A percentile compares a stretch with the other conserved stretches of the same genome.
Conservation (phyloP, 192 early-diverging fungal species). For the Cetraspora pellucida region DNA sequence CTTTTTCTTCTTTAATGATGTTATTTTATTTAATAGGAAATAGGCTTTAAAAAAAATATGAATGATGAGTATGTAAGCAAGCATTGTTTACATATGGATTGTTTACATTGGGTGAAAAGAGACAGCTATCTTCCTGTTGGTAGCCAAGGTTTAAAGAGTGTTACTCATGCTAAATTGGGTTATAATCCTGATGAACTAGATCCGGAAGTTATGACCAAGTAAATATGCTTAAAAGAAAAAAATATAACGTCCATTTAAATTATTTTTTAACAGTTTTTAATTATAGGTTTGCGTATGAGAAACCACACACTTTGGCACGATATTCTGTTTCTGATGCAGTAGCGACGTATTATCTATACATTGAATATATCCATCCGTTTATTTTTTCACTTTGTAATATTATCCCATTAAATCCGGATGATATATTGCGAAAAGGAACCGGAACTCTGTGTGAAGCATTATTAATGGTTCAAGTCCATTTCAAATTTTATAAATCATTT, state of each 20-base stretch:
- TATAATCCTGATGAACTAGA: constrained; percentile 99
- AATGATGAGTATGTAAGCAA: constrained; percentile 86
- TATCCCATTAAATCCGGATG: constrained; percentile 96
- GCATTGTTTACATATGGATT: constrained; percentile 93
- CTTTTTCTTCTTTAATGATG: background rate
- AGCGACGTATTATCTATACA: constrained; percentile 98
- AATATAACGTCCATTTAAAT: no score
- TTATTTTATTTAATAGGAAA: constrained; percentile 60
- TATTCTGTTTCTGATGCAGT: constrained; percentile 99
- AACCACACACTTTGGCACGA: constrained; percentile 92
- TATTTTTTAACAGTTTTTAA: background rate
- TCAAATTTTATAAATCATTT: constrained; percentile 4
- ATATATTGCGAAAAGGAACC: constrained; percentile 92
- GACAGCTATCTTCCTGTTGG: constrained; percentile 97
- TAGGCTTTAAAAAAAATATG: constrained; percentile 77
- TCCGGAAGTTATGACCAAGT: constrained; percentile 93
- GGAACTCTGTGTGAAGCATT: constrained; percentile 96
- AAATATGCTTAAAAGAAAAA: background rate
- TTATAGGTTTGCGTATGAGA: constrained; percentile 79
- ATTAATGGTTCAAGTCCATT: constrained; percentile 76
- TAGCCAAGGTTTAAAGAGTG: constrained; percentile 95
- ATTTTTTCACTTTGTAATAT: constrained; percentile 99
- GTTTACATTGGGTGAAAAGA: constrained; percentile 97
- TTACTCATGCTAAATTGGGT: constrained; percentile 92
- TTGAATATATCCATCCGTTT: constrained; percentile 99